These are phyloP conservation scores for Cucumis hystrix DNA, from an alignment of 306 rosid species.

Conservation along the genomic window DNA sequence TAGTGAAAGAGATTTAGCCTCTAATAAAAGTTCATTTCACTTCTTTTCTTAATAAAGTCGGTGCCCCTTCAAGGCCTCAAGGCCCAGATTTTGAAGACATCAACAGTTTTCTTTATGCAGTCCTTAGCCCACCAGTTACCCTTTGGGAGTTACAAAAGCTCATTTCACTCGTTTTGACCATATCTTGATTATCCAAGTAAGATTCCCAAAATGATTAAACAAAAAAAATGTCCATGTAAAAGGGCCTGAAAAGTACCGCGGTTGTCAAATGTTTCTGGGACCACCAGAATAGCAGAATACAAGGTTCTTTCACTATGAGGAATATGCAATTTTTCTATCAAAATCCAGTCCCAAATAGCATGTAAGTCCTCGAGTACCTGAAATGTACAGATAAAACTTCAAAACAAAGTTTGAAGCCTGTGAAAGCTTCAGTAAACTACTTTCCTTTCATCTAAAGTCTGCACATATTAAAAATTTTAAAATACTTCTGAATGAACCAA, in stretches of 20 bases:
- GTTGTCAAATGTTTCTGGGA: slow-evolving; percentile 86
- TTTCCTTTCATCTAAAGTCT: background rate
- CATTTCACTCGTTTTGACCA: background rate
- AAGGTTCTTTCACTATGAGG: slow-evolving; percentile 59
- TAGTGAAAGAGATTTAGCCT: background rate
- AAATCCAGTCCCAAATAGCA: slow-evolving; percentile 91
- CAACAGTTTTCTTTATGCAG: background rate
- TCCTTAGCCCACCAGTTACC: background rate
- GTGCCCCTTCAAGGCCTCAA: background rate
- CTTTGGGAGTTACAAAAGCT: background rate
- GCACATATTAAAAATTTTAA: background rate
- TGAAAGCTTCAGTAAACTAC: background rate
- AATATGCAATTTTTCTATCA: slow-evolving; percentile 65
- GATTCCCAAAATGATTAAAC: background rate
- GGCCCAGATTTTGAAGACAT: background rate
- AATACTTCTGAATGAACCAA: background rate
- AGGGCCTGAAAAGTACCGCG: slow-evolving; percentile 39
- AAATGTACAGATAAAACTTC: background rate
- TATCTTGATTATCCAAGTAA: background rate
- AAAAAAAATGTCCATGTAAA: background rate
- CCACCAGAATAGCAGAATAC: slow-evolving; percentile 73
- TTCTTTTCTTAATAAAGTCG: background rate
- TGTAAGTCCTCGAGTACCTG: slow-evolving; percentile 78
- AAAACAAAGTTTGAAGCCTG: slow-evolving; percentile 12
- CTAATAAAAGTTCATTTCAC: background rate